These are phyloP conservation scores for Pleurotus citrinopileatus DNA, from an alignment of 768 basidiomycete species.

Conservation along the genomic window DNA sequence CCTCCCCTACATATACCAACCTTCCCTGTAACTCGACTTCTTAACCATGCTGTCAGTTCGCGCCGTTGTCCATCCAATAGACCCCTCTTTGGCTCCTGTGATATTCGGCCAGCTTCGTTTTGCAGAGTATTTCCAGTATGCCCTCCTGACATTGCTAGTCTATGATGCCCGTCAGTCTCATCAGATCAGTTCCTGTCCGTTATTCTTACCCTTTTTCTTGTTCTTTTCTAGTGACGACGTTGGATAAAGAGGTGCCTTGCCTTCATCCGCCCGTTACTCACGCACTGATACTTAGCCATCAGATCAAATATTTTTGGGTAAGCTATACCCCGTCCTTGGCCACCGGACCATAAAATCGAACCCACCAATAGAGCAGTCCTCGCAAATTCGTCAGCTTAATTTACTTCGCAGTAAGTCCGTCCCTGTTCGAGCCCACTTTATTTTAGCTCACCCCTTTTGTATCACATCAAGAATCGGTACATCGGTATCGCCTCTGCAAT, in stretches of 20 bases:
- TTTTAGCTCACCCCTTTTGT: not conserved
- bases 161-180: not conserved
- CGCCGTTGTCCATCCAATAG: not conserved
- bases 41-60: not conserved
- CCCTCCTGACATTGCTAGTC: conserved; percentile 1
- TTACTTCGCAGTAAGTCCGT: conserved; percentile 3
- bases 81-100: conserved; percentile 1
- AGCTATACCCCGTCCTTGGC: not conserved
- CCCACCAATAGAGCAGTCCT: not conserved
- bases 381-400: conserved; percentile 7
- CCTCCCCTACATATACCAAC: not conserved
- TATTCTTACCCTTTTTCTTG: not conserved
- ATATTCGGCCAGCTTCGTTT: conserved; percentile 7
- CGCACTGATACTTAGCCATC: not conserved
- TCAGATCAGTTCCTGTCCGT: not conserved
- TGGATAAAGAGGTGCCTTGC: conserved; percentile 4
- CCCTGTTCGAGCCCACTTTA: not conserved
- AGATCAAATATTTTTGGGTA: conserved; percentile 9
- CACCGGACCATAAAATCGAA: not conserved
- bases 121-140: conserved; percentile 3
- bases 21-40: no score
- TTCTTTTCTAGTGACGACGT: not conserved
- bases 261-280: not conserved
- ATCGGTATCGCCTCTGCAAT: conserved; percentile 7
- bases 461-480: not conserved